phyloP scores from a whole-genome alignment of 2,329 filamentous ascomycete species.

The Leptographium procerum region DNA sequence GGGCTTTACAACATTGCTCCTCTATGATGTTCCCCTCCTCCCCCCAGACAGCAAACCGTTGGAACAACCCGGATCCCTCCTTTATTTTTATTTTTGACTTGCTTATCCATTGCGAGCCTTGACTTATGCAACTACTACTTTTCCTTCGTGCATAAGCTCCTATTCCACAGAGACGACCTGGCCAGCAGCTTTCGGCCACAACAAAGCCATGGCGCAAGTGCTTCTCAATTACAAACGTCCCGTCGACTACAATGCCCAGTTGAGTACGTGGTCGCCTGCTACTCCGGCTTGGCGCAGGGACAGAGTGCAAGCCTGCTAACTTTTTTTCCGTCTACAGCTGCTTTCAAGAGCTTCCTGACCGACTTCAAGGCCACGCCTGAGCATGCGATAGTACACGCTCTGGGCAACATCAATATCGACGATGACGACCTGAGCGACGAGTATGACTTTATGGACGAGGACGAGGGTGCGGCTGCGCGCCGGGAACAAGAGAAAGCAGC shows the following conservation, averaged over 20 bases:
- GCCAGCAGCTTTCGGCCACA: background rate
- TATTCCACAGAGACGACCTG: background rate
- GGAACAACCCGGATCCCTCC: no score
- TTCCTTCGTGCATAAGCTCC: background rate
- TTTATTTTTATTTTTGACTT: background rate
- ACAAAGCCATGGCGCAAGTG: constrained; percentile 51
- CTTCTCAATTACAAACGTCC: constrained; percentile 67
- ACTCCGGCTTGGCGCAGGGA: background rate
- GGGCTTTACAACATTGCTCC: background rate
- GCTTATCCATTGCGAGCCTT: background rate
- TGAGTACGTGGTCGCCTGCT: constrained; percentile 54
- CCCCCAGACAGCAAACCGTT: no score
- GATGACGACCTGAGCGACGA: constrained; percentile 81
- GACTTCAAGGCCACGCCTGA: constrained; percentile 74
- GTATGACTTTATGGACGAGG: constrained; percentile 85
- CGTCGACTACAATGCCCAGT: constrained; percentile 81
- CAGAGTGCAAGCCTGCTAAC: constrained; percentile 1
- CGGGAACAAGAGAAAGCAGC: constrained; percentile 38
- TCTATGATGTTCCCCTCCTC: background rate
- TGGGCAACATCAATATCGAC: constrained; percentile 76
- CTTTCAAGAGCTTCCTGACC: constrained; percentile 78
- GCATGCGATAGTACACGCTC: constrained; percentile 64
- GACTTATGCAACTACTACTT: background rate
- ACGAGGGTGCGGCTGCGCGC: constrained; percentile 46
- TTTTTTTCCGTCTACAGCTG: constrained; percentile 38